phyloP scores from a whole-genome alignment of 106 monocot species.

The Platanthera guangdongensis region DNA sequence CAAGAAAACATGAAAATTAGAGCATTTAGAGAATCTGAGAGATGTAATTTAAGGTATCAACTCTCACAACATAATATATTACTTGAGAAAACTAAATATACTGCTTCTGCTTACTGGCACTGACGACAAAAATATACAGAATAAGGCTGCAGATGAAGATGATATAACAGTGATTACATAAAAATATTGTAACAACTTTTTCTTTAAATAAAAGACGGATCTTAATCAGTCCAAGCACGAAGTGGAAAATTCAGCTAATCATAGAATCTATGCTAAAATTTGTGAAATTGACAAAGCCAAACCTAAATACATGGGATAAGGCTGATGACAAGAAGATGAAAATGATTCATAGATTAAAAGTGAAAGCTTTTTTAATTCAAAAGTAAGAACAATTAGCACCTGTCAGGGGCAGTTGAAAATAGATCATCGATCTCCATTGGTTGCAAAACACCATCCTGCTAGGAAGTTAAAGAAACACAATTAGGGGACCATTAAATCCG shows the following conservation, averaged over 20 bases:
- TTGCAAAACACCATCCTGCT: slow-evolving; percentile 73
- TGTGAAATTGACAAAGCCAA: not conserved
- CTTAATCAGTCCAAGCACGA: not conserved
- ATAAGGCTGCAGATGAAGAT: not conserved
- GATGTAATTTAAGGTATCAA: not conserved
- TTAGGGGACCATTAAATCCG: not conserved
- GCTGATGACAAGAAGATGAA: not conserved
- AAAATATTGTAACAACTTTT: not conserved
- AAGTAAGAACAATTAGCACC: slow-evolving; percentile 24
- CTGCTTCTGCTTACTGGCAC: not conserved
- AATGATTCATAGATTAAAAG: not conserved
- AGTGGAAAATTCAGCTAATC: not conserved
- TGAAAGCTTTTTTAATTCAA: not conserved
- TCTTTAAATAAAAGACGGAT: not conserved
- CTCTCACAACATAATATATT: not conserved
- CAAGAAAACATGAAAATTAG: not conserved
- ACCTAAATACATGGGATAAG: not conserved
- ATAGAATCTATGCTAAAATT: not conserved
- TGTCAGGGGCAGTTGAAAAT: slow-evolving; percentile 96
- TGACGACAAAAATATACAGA: not conserved
- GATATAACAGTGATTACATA: not conserved
- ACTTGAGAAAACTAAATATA: not conserved
- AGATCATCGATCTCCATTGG: slow-evolving; percentile 90
- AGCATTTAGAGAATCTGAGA: not conserved
- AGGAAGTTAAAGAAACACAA: not conserved